Evolutionary conservation across 192 early-diverging fungal genomes (phyloP).

Genomic region (Podila minutissima): DNA sequence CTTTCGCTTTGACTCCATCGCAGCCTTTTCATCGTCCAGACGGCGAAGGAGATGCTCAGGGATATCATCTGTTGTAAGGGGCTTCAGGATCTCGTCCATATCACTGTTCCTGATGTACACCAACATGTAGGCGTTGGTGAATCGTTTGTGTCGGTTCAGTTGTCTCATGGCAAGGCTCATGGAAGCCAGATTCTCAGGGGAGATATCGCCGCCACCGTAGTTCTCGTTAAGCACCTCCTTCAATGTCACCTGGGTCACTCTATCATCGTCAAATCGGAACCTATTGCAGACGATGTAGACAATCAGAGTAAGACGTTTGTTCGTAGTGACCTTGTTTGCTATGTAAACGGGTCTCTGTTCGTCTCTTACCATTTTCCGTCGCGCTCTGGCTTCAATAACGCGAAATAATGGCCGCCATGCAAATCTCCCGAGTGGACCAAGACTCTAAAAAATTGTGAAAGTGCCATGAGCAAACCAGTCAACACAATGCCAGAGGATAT

Average conservation of each 20-base stretch:
- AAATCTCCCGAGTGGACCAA: constrained; percentile 96
- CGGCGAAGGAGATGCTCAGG: constrained; percentile 81
- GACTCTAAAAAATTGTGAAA: constrained; percentile 62
- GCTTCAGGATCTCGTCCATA: constrained; percentile 74
- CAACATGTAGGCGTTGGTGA: constrained; percentile 99
- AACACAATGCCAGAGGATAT: background rate
- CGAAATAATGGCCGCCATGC: constrained; percentile 95
- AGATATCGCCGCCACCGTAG: constrained; percentile 83
- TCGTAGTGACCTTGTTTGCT: background rate
- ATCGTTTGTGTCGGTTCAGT: constrained; percentile 71
- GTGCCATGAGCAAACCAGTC: background rate
- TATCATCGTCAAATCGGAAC: constrained; percentile 95
- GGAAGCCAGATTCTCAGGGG: constrained; percentile 32
- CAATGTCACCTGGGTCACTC: constrained; percentile 80
- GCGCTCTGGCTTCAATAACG: constrained; percentile 82
- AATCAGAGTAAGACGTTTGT: background rate
- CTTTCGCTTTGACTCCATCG: constrained; percentile 66
- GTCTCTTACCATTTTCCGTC: constrained; percentile 75
- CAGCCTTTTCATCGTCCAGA: constrained; percentile 71
- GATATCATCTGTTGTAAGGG: constrained; percentile 74
- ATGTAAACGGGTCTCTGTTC: background rate
- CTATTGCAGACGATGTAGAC: constrained; percentile 18
- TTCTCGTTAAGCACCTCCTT: constrained; percentile 94
- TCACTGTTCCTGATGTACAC: constrained; percentile 91
- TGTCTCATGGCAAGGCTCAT: constrained; percentile 58